Conservation (phyloP, 179 eudicot genomes). For the Vitellaria paradoxa region DNA sequence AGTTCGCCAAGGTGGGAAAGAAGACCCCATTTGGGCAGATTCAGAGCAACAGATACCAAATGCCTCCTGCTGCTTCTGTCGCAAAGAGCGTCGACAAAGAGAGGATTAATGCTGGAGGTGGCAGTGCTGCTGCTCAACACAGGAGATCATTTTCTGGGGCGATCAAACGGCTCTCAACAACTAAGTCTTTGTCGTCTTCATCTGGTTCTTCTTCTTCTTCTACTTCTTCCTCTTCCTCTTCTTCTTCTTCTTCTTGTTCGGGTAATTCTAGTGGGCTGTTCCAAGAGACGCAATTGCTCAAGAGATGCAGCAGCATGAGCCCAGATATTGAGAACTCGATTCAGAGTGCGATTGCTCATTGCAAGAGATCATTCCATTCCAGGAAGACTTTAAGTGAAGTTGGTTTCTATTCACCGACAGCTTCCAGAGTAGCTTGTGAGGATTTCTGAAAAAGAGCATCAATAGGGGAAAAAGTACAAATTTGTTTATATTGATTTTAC, state of each 20-base stretch:
- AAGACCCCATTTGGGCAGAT: constrained; percentile 27
- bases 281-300: constrained; percentile 22
- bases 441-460: constrained; percentile 12
- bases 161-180: constrained; percentile 44
- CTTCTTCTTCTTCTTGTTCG: constrained; percentile 15
- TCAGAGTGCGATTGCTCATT: constrained; percentile 80
- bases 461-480: not conserved
- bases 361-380: constrained; percentile 52
- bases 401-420: constrained; percentile 38
- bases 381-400: constrained; percentile 43
- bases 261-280: constrained; percentile 32
- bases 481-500: constrained; percentile 8
- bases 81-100: constrained; percentile 25
- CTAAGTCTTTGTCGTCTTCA: constrained; percentile 36
- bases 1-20: not conserved
- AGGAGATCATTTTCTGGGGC: constrained; percentile 83
- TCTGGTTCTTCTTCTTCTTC: constrained; percentile 29
- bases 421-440: constrained; percentile 41
- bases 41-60: constrained; percentile 4
- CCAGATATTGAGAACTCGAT: constrained; percentile 63
- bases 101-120: constrained; percentile 22
- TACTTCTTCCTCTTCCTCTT: constrained; percentile 17
- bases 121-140: constrained; percentile 20
- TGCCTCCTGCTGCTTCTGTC: constrained; percentile 5
- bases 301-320: constrained; percentile 41